Percentiles rank a stretch among this genome's conserved stretches.
phyloP scores from a whole-genome alignment of 371 early-diverging fungal genomes.

The Fennellomyces sp. region DNA sequence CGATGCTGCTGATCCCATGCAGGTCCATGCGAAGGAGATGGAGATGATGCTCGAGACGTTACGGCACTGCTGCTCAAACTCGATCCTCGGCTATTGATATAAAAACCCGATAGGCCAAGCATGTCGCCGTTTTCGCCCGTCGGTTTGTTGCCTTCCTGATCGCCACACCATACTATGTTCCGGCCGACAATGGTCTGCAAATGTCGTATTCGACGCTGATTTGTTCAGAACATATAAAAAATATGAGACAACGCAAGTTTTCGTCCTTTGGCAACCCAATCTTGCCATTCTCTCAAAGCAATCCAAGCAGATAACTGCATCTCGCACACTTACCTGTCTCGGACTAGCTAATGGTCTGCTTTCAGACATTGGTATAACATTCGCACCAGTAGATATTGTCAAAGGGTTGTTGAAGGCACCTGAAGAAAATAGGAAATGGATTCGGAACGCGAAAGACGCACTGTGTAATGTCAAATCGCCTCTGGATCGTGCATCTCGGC shows the following conservation, averaged over 20 bases:
- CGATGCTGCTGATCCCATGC: not conserved
- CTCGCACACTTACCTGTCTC: conserved; percentile 8
- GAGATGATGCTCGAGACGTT: conserved; percentile 28
- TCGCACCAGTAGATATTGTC: not conserved
- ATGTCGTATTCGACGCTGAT: conserved; percentile 49
- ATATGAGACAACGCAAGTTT: no score
- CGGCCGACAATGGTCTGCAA: conserved; percentile 40
- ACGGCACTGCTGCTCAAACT: conserved; percentile 19
- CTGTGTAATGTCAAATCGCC: not conserved
- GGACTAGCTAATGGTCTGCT: conserved; percentile 13
- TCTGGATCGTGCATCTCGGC: no score
- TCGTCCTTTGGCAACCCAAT: no score
- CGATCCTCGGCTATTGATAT: conserved; percentile 9
- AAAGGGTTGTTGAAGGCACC: not conserved
- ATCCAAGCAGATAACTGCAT: not conserved
- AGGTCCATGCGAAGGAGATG: conserved; percentile 15
- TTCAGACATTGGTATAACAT: conserved; percentile 17
- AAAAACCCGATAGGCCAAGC: not conserved
- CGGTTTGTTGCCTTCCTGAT: conserved; percentile 3
- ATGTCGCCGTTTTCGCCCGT: conserved; percentile 4
- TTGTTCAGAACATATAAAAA: no score
- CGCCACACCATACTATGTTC: conserved; percentile 35
- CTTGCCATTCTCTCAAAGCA: no score
- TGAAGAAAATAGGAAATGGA: not conserved
- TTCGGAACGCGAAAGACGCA: not conserved